These are phyloP conservation scores for Phytophthora ohioensis DNA, from an alignment of 352 stramenopile species.

Conservation along the genomic window DNA sequence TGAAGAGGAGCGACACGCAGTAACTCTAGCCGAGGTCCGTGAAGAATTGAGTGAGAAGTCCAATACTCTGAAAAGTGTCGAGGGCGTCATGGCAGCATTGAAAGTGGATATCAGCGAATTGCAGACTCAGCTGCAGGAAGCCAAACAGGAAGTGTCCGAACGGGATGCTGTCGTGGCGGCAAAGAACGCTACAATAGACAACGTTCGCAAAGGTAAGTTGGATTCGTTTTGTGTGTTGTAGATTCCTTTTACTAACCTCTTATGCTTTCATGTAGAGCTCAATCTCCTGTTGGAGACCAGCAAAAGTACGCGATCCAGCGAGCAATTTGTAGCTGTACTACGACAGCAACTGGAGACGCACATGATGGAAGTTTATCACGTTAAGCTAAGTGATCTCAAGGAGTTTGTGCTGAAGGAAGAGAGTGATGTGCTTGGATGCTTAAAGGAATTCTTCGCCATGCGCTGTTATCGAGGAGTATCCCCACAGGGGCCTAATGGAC, in stretches of 20 bases:
- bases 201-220: constrained; percentile 54
- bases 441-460: constrained; percentile 50
- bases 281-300: constrained; percentile 36
- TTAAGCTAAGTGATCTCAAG: constrained; percentile 33
- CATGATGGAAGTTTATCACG: constrained; percentile 50
- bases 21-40: constrained; percentile 4
- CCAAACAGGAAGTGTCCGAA: constrained; percentile 28
- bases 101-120: constrained; percentile 20
- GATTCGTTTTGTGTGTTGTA: not conserved
- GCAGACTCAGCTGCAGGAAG: constrained; percentile 25
- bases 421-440: constrained; percentile 42
- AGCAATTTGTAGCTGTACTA: constrained; percentile 46
- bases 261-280: constrained; percentile 36
- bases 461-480: constrained; percentile 35
- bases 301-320: constrained; percentile 30
- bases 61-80: constrained; percentile 10
- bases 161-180: constrained; percentile 41
- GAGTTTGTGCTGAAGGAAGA: constrained; percentile 43
- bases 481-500: constrained; percentile 2
- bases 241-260: not conserved
- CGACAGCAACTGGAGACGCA: constrained; percentile 64
- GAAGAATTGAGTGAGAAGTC: constrained; percentile 22
- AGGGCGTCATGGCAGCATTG: constrained; percentile 3
- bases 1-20: constrained; percentile 24
- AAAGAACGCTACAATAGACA: constrained; percentile 60